A percentile compares a stretch with the other conserved stretches of the same genome.
phyloP scores from a whole-genome alignment of 225 moss, liverwort and hornwort genomes.

The Climacium dendroides region DNA sequence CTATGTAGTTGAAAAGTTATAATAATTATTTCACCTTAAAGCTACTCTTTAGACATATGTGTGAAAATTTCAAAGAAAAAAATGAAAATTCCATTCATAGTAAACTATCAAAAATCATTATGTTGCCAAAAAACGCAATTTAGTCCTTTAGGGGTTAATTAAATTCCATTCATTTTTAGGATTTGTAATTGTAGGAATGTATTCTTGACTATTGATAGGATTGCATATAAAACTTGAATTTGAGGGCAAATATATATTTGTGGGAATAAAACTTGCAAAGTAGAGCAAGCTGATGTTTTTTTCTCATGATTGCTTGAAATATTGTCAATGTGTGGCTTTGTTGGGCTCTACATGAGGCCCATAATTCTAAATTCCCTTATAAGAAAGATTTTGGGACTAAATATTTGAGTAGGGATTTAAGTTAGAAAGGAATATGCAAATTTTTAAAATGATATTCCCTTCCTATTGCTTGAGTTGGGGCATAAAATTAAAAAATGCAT shows the following conservation, averaged over 20 bases:
- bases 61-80: no score
- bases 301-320: accelerated
- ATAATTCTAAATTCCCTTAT: background rate
- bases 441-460: background rate
- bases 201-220: background rate
- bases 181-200: background rate
- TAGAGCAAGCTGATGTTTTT: background rate
- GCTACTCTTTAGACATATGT: no score
- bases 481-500: accelerated
- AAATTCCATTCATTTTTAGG: background rate
- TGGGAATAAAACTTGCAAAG: background rate
- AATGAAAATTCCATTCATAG: no score
- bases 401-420: accelerated
- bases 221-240: background rate
- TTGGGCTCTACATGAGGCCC: no score
- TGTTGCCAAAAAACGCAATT: no score
- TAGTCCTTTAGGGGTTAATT: no score
- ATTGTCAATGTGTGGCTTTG: background rate
- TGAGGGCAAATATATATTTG: background rate
- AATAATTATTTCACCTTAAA: no score
- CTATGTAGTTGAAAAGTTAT: no score
- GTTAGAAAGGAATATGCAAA: background rate
- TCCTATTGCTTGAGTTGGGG: accelerated
- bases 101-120: no score
- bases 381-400: background rate